phyloP scores from a whole-genome alignment of 2,329 filamentous ascomycete species.

The Penicillium crustosum region DNA sequence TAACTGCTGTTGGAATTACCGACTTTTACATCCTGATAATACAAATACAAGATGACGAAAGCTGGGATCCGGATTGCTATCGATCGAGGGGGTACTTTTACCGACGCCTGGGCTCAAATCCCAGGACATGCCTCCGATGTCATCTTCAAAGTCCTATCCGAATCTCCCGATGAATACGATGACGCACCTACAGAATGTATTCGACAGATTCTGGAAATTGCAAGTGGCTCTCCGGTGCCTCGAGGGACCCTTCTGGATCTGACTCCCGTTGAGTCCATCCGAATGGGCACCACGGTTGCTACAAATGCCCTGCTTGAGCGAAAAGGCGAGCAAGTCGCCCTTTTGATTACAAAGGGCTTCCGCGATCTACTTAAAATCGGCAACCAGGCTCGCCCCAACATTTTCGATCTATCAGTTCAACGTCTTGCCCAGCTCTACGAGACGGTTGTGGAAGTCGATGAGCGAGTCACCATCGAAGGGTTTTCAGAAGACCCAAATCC shows the following conservation, averaged over 20 bases:
- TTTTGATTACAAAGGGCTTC: constrained; percentile 81
- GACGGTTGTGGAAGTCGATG: constrained; percentile 74
- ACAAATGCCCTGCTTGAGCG: constrained; percentile 84
- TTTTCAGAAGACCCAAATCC: constrained; percentile 60
- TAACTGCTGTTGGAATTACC: not conserved
- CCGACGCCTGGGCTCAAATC: constrained; percentile 29
- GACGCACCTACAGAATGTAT: constrained; percentile 72
- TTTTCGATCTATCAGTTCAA: constrained; percentile 81
- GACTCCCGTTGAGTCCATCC: constrained; percentile 45
- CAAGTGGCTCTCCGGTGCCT: not conserved
- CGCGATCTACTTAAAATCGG: constrained; percentile 59
- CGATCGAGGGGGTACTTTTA: constrained; percentile 34
- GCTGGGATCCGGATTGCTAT: not conserved
- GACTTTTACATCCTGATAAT: not conserved
- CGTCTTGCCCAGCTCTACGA: constrained; percentile 82
- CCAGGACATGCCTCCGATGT: constrained; percentile 22
- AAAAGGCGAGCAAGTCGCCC: constrained; percentile 80
- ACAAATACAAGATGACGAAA: not conserved
- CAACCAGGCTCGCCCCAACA: constrained; percentile 80
- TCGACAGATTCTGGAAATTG: constrained; percentile 66
- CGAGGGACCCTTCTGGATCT: not conserved
- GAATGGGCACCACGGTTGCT: constrained; percentile 91
- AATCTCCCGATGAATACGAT: constrained; percentile 30
- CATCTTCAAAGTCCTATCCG: constrained; percentile 34
- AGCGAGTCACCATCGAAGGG: constrained; percentile 58